Conservation (phyloP, 1,284 basidiomycete genomes). For the Nidula niveotomentosa region DNA sequence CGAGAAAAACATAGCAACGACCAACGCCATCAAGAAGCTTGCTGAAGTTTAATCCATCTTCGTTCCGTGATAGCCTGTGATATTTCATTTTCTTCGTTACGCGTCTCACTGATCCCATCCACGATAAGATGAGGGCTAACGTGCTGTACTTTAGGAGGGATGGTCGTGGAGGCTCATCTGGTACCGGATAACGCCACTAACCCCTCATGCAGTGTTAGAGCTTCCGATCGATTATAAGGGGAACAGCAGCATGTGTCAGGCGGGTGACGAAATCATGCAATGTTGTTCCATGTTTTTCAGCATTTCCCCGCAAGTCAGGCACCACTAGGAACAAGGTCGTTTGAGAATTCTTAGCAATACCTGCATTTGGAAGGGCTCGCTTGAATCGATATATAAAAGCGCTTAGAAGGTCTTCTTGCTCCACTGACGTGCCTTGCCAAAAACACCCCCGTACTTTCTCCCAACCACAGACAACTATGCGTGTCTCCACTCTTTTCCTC, state of each 20-base stretch:
- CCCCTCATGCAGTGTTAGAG: too few relatives aligned
- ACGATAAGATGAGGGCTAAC: too few relatives aligned
- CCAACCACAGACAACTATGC: conserved; percentile 13
- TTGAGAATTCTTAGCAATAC: neutral
- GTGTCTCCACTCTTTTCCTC: conserved; percentile 15
- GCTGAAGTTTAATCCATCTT: too few relatives aligned
- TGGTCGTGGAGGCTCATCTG: too few relatives aligned
- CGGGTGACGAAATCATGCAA: neutral
- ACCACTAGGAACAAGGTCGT: neutral
- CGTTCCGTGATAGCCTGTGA: too few relatives aligned
- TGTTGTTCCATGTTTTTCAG: neutral
- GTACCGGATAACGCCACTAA: too few relatives aligned
- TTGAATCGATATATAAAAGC: conserved; percentile 3
- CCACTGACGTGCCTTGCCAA: conserved; percentile 1
- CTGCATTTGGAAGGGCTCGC: neutral
- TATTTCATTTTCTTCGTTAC: too few relatives aligned
- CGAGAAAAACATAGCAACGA: too few relatives aligned
- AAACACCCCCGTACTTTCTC: conserved; percentile 2
- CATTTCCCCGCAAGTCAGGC: neutral
- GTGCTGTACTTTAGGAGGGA: too few relatives aligned
- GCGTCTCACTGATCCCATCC: too few relatives aligned
- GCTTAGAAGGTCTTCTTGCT: neutral
- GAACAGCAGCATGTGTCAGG: neutral
- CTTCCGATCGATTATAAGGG: neutral
- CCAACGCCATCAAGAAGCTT: too few relatives aligned